Percentiles rank a stretch among this genome's conserved stretches.
Evolutionary conservation across 768 basidiomycete genomes (phyloP).

Genomic region (Panaeolus cyanescens): DNA sequence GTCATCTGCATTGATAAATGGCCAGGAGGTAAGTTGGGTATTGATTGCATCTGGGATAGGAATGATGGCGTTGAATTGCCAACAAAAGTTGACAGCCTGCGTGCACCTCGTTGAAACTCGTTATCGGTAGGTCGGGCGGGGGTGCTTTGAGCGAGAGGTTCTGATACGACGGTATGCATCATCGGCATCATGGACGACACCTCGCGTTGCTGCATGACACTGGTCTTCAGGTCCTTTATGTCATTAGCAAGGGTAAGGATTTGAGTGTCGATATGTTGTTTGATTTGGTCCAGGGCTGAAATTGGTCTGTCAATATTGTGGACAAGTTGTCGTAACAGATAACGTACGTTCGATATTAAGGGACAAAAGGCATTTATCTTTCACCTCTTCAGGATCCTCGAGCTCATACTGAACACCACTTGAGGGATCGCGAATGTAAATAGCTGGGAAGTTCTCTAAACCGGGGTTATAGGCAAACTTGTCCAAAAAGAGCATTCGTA

Average conservation of each 20-base stretch:
- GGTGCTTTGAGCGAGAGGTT: constrained; percentile 64
- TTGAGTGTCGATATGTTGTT: constrained; percentile 94
- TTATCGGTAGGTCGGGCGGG: constrained; percentile 75
- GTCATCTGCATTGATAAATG: constrained; percentile 56
- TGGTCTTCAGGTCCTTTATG: constrained; percentile 81
- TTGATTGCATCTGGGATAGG: constrained; percentile 18
- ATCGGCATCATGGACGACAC: constrained; percentile 52
- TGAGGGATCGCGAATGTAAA: constrained; percentile 91
- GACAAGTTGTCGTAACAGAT: constrained; percentile 3
- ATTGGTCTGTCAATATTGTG: constrained; percentile 3
- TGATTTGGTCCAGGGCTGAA: constrained; percentile 95
- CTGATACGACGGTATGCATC: not conserved
- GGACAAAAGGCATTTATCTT: constrained; percentile 84
- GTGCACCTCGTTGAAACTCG: constrained; percentile 73
- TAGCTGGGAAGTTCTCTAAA: constrained; percentile 90
- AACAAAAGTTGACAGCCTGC: constrained; percentile 73
- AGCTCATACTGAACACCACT: constrained; percentile 95
- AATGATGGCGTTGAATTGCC: constrained; percentile 38
- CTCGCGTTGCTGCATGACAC: constrained; percentile 51
- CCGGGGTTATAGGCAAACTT: constrained; percentile 94
- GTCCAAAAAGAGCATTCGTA: constrained; percentile 91
- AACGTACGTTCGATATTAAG: constrained; percentile 95
- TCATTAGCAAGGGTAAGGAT: constrained; percentile 85
- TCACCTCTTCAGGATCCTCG: constrained; percentile 92
- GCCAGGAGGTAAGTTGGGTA: constrained; percentile 35